Percentiles rank a stretch among this genome's conserved stretches.
Evolutionary conservation across 139 green algal species (phyloP).

Genomic region (Chlorokybus atmophyticus): DNA sequence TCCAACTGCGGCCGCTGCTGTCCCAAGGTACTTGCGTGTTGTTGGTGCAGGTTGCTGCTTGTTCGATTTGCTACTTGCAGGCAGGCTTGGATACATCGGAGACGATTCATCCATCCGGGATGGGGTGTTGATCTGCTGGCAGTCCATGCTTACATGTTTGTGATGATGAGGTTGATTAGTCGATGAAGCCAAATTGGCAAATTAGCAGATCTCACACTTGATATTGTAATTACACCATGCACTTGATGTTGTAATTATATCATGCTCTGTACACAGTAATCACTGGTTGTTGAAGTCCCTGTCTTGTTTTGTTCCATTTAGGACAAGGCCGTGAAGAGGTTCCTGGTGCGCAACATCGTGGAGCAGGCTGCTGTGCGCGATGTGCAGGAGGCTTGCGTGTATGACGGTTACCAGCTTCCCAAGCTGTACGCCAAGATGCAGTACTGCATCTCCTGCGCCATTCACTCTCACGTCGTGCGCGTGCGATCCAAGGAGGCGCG

Average conservation of each 20-base stretch:
- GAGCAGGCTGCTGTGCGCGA: slow-evolving; percentile 95
- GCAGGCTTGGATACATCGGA: no score
- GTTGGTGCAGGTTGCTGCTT: no score
- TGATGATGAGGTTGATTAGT: neutral
- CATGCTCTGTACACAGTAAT: neutral
- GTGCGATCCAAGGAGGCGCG: slow-evolving; percentile 78
- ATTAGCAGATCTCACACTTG: neutral
- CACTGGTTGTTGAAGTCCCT: neutral
- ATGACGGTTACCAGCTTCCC: slow-evolving; percentile 73
- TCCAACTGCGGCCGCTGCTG: slow-evolving; percentile 28
- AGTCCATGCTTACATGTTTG: neutral
- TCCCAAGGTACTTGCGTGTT: no score
- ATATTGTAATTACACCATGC: neutral
- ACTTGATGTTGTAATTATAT: neutral
- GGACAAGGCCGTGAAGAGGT: slow-evolving; percentile 99
- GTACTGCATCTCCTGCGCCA: slow-evolving; percentile 96
- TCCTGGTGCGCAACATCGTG: slow-evolving; percentile 93
- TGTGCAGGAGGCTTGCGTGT: slow-evolving; percentile 83
- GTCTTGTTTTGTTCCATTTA: no score
- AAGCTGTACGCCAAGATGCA: slow-evolving; percentile 99
- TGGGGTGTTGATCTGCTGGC: no score
- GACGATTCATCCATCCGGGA: no score
- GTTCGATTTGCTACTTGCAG: no score
- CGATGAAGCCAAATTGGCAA: neutral
- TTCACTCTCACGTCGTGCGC: slow-evolving; percentile 97